A percentile compares a stretch with the other conserved stretches of the same genome.
phyloP scores from a whole-genome alignment of 2,329 filamentous ascomycete genomes.

The Fusarium redolens region DNA sequence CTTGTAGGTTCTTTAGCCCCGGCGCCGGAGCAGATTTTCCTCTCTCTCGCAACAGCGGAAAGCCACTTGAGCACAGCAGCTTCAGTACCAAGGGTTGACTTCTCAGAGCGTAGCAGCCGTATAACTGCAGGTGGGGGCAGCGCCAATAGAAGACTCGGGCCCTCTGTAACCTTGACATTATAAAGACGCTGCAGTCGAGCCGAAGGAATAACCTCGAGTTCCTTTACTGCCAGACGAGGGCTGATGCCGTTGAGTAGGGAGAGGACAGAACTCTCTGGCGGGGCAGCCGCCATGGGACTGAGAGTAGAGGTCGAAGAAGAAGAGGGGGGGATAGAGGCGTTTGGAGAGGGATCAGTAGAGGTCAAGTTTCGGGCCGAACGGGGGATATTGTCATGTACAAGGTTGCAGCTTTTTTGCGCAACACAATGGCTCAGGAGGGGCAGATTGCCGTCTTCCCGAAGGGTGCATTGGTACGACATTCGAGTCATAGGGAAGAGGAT shows the following conservation, averaged over 20 bases:
- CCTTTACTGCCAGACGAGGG: slow-evolving; percentile 41
- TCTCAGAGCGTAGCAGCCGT: slow-evolving; percentile 61
- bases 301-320: slow-evolving; percentile 19
- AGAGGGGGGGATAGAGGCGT: background rate
- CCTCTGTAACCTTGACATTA: slow-evolving; percentile 56
- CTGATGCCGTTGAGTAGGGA: slow-evolving; percentile 41
- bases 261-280: slow-evolving; percentile 42
- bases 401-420: slow-evolving; percentile 43
- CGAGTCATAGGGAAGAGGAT: slow-evolving; percentile 37
- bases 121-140: slow-evolving; percentile 56
- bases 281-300: slow-evolving; percentile 37
- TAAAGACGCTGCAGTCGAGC: slow-evolving; percentile 56
- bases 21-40: slow-evolving; percentile 10
- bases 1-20: slow-evolving; percentile 1
- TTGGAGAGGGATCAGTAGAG: slow-evolving; percentile 34
- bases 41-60: slow-evolving; percentile 37
- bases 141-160: slow-evolving; percentile 55
- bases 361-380: slow-evolving; percentile 42
- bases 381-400: slow-evolving; percentile 42
- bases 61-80: slow-evolving; percentile 60
- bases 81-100: slow-evolving; percentile 57
- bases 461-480: slow-evolving; percentile 45
- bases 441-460: slow-evolving; percentile 43
- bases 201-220: slow-evolving; percentile 49
- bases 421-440: slow-evolving; percentile 41